Base-by-base conservation (phyloP, 73 alveolate genomes). In the Symbiodinium pilosum region DNA sequence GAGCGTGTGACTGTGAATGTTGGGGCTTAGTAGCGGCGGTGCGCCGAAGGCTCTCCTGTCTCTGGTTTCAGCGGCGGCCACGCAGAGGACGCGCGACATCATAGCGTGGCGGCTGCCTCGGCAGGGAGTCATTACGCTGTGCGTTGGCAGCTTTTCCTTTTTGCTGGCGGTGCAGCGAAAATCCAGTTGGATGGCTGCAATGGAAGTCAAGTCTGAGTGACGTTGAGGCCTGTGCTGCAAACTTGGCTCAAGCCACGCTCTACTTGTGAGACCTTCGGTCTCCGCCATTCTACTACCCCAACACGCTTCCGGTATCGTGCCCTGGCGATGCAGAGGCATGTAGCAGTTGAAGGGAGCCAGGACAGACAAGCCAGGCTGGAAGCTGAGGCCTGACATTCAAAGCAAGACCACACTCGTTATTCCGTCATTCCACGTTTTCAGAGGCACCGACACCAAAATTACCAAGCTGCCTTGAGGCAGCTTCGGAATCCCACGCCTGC, bases 71-170 rank as follows among this genome's bases (percentile, higher is more conserved):
- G n/a, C 85, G 18, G 34, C 43, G 12, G 43, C 85, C 26, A 24
- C 85, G 28, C 85, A 11, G 85, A n/a, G 85, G 26, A 71, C 85
- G 85, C 85, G 85, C 28, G 85, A 71, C 43, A 36, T 71, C 42
- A 71, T 71, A 71, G 85, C 85, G 26, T 71, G 85, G 85, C 43
- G 11, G 26, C 43, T 2, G 85, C 85, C 85, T 71, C 43, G 43
- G 43, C 83, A 68, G 28, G 83, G n/a, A n/a, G n/a, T n/a, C n/a
- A n/a, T n/a, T n/a, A n/a, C n/a, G n/a, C n/a, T n/a, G n/a, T n/a
- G n/a, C 14, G 59, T 14, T 47, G 59, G 59, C 59, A 47, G 59
- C 59, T 47, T 6, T 47, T 47, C 59, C 6, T n/a, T n/a, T n/a
- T n/a, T n/a, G n/a, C n/a, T n/a, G n/a, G n/a, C n/a, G n/a, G n/a